Conservation (phyloP, 2,329 filamentous ascomycete species). For the Aureobasidium sp. region DNA sequence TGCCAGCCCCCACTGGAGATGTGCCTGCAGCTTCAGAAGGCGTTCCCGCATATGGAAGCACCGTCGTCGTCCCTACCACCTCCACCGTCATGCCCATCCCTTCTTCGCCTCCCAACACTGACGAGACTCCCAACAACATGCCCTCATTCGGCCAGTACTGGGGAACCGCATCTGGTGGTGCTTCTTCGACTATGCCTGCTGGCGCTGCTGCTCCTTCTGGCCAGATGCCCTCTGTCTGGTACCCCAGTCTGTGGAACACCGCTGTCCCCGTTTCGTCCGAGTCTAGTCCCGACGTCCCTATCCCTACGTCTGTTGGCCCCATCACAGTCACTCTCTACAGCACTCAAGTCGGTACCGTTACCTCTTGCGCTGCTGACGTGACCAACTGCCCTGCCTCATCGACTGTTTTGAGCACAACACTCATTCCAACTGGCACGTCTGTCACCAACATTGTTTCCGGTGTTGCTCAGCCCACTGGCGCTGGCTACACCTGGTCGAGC, state of each 20-base stretch:
- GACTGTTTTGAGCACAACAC: not conserved
- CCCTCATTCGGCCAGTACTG: constrained; percentile 11
- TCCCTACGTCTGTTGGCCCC: not conserved
- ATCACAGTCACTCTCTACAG: constrained; percentile 16
- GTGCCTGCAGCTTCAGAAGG: not conserved
- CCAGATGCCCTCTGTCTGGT: constrained; percentile 6
- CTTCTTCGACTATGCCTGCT: not conserved
- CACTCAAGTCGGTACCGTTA: constrained; percentile 15
- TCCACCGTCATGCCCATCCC: not conserved
- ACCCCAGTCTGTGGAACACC: not conserved
- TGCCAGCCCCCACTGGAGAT: not conserved
- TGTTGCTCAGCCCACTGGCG: not conserved
- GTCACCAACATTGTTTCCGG: not conserved
- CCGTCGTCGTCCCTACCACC: not conserved
- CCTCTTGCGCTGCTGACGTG: constrained; percentile 13
- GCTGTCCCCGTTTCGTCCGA: not conserved
- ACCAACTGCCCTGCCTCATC: constrained; percentile 12
- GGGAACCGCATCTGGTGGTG: not conserved
- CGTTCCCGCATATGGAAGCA: not conserved
- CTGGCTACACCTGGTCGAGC: not conserved
- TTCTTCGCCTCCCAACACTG: constrained; percentile 1
- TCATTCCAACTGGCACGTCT: not conserved
- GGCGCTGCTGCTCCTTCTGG: constrained; percentile 4
- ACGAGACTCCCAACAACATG: constrained; percentile 12
- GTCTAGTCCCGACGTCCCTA: not conserved